These are phyloP conservation scores for Citrus cavaleriei DNA, from an alignment of 345 rosid genomes.

Conservation along the genomic window DNA sequence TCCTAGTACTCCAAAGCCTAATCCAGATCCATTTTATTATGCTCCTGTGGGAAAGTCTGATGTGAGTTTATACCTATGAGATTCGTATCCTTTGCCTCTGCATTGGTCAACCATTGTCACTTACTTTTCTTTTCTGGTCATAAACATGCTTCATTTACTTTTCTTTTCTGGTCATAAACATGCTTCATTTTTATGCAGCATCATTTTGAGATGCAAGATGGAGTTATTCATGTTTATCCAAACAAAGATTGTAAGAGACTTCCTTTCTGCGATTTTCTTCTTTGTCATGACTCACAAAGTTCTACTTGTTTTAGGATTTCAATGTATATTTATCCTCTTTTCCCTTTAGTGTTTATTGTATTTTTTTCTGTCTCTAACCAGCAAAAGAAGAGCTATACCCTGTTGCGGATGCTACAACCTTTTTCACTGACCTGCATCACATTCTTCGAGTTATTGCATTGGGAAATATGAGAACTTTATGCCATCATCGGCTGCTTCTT, in stretches of 20 bases:
- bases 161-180: slow-evolving; percentile 7
- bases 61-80: slow-evolving; percentile 36
- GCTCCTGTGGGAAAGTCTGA: slow-evolving; percentile 75
- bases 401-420: slow-evolving; percentile 84
- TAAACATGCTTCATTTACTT: slow-evolving; percentile 12
- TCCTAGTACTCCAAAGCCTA: slow-evolving; percentile 97
- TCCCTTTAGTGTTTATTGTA: not conserved
- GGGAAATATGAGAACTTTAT: slow-evolving; percentile 92
- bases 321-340: not conserved
- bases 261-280: slow-evolving; percentile 3
- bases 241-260: slow-evolving; percentile 65
- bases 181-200: slow-evolving; percentile 53
- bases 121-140: not conserved
- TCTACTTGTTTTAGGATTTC: not conserved
- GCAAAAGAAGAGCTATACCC: slow-evolving; percentile 83
- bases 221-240: slow-evolving; percentile 87
- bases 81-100: not conserved
- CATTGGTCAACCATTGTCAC: not conserved
- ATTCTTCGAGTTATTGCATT: slow-evolving; percentile 83
- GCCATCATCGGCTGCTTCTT: slow-evolving; percentile 88
- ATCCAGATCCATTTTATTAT: slow-evolving; percentile 77
- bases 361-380: slow-evolving; percentile 26
- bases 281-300: not conserved
- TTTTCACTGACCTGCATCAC: slow-evolving; percentile 88
- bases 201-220: slow-evolving; percentile 90